Percentiles rank a stretch among this genome's conserved stretches.
Conservation (phyloP, 345 rosid genomes). For the Gossypium thurberi region DNA sequence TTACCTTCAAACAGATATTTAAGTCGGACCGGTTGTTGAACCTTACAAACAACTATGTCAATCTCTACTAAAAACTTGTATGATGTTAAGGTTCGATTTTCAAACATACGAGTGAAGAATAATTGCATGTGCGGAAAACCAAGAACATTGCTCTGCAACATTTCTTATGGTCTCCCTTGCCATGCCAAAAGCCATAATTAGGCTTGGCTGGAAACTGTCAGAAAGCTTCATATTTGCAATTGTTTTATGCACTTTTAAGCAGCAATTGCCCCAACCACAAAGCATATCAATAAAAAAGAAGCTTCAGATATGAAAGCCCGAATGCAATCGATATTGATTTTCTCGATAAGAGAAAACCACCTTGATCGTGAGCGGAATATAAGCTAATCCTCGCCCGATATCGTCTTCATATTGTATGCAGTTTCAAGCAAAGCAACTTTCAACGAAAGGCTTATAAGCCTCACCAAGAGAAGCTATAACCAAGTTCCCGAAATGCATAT, state of each 20-base stretch:
- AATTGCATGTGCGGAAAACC: too few relatives aligned
- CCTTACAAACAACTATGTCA: too few relatives aligned
- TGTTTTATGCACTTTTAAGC: constrained; percentile 10
- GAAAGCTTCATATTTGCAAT: background rate
- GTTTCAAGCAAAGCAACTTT: constrained; percentile 60
- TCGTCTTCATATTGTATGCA: constrained; percentile 32
- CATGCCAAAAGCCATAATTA: background rate
- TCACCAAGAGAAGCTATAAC: constrained; percentile 50
- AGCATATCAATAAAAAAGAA: constrained; percentile 38
- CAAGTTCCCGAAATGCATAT: constrained; percentile 50
- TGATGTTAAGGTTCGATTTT: too few relatives aligned
- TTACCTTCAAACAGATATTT: too few relatives aligned
- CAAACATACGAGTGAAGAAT: too few relatives aligned
- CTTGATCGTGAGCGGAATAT: constrained; percentile 75
- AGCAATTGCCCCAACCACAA: constrained; percentile 49
- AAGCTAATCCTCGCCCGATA: constrained; percentile 37
- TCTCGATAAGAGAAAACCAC: constrained; percentile 82
- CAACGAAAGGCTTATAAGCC: constrained; percentile 50
- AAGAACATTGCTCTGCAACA: background rate
- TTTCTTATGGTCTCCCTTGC: background rate
- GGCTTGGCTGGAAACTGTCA: background rate
- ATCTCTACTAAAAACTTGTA: too few relatives aligned
- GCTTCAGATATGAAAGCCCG: constrained; percentile 9
- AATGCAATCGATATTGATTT: constrained; percentile 79
- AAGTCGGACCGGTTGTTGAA: too few relatives aligned